phyloP scores from a whole-genome alignment of 1,284 basidiomycete genomes.

The Thelephora terrestris region DNA sequence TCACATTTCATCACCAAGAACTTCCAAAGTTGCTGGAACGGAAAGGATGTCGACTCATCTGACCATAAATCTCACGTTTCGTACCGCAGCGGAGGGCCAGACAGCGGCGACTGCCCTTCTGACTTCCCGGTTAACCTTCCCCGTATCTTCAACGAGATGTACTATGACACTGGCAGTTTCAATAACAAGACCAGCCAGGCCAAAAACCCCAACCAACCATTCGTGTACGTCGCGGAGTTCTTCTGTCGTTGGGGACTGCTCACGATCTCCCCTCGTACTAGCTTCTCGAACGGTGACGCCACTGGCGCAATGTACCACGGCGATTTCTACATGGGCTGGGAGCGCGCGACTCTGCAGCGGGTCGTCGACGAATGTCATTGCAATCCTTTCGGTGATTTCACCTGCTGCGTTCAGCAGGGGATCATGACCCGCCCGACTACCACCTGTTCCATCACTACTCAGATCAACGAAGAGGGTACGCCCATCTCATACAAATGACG shows the following conservation, averaged over 20 bases:
- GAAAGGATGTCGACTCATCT: background rate
- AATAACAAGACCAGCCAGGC: background rate
- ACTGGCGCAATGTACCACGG: background rate
- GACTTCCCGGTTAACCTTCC: background rate
- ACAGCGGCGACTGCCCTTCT: background rate
- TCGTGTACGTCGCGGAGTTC: background rate
- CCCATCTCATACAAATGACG: constrained; percentile 3
- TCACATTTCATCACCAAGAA: background rate
- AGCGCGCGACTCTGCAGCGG: background rate
- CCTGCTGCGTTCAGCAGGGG: constrained; percentile 28
- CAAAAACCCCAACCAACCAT: background rate
- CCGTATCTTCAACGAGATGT: background rate
- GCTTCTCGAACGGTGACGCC: background rate
- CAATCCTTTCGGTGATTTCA: constrained; percentile 30
- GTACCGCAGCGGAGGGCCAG: background rate
- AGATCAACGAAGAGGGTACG: constrained; percentile 23
- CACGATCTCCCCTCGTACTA: background rate
- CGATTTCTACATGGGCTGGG: background rate
- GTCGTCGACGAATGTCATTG: constrained; percentile 29
- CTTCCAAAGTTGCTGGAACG: background rate
- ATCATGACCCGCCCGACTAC: constrained; percentile 26
- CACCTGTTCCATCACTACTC: constrained; percentile 27
- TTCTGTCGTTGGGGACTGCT: background rate
- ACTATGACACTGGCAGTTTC: background rate
- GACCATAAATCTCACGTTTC: constrained; percentile 1